Evolutionary conservation across 345 rosid genomes (phyloP).

Genomic region (Turnera subulata): DNA sequence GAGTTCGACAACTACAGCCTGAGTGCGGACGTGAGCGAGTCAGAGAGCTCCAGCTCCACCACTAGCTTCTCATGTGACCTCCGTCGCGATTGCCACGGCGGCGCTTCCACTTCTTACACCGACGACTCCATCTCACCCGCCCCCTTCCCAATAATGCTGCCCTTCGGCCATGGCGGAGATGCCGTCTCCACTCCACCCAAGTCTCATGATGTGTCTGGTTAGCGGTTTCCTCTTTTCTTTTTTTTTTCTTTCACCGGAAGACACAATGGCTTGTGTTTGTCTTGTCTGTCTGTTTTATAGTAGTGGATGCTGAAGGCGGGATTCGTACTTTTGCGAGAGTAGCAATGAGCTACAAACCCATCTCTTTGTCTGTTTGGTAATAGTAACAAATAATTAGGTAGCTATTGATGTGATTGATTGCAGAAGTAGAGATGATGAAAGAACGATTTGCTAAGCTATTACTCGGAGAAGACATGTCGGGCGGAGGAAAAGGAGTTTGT

Average conservation of each 20-base stretch:
- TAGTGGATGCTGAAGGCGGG: too few species aligned
- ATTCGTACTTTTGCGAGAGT: too few species aligned
- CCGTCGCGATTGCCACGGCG: neutral
- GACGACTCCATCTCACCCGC: neutral
- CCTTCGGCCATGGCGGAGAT: conserved; percentile 18
- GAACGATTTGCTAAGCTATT: conserved; percentile 46
- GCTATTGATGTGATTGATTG: neutral
- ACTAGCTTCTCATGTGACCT: conserved; percentile 16
- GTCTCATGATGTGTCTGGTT: neutral
- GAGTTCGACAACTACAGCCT: conserved; percentile 23
- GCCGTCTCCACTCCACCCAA: neutral
- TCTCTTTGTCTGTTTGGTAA: too few species aligned
- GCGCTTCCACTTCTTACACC: conserved; percentile 14
- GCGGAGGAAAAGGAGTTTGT: conserved; percentile 44
- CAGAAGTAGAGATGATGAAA: conserved; percentile 44
- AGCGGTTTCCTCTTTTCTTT: neutral
- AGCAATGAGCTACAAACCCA: too few species aligned
- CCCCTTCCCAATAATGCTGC: conserved; percentile 21
- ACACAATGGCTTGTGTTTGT: too few species aligned
- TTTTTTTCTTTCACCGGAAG: too few species aligned
- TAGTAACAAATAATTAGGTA: neutral
- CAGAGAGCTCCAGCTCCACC: conserved; percentile 22
- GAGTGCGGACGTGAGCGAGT: conserved; percentile 34
- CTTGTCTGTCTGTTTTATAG: too few species aligned
- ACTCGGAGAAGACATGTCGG: conserved; percentile 65